Percentiles rank a stretch among this genome's conserved stretches.
Conservation (phyloP, 441 rosid species). For the Populus hybrid region DNA sequence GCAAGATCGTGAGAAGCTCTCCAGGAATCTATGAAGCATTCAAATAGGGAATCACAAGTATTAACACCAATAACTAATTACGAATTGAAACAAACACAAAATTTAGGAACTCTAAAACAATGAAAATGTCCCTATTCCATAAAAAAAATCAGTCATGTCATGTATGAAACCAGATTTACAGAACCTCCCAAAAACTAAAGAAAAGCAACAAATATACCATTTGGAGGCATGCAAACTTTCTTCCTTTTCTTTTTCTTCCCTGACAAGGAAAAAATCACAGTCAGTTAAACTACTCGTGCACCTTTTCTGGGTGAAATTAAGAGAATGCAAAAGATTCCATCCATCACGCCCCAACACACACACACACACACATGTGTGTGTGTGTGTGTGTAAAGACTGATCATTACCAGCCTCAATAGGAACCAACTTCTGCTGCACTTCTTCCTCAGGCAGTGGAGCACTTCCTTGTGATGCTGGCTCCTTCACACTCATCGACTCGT, state of each 20-base stretch:
- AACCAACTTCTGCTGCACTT: slow-evolving; percentile 81
- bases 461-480: slow-evolving; percentile 81
- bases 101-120: not conserved
- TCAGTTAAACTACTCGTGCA: not conserved
- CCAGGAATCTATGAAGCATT: slow-evolving; percentile 67
- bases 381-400: not conserved
- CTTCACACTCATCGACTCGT: slow-evolving; percentile 63
- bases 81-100: slow-evolving; percentile 5
- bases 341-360: not conserved
- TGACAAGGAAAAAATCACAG: slow-evolving; percentile 28
- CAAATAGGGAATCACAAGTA: not conserved
- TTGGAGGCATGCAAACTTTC: slow-evolving; percentile 67
- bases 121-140: not conserved
- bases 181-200: not conserved
- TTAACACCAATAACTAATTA: slow-evolving; percentile 4
- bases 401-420: slow-evolving; percentile 77
- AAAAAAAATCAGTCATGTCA: not conserved
- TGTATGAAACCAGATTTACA: not conserved
- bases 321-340: not conserved
- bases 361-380: too few species aligned
- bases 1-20: slow-evolving; percentile 70
- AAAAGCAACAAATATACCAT: slow-evolving; percentile 38
- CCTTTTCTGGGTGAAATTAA: not conserved
- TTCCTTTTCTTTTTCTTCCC: slow-evolving; percentile 94
- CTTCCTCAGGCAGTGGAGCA: slow-evolving; percentile 72